phyloP scores from a whole-genome alignment of 495 filamentous ascomycete species.

The Aspergillus funiculosus region DNA sequence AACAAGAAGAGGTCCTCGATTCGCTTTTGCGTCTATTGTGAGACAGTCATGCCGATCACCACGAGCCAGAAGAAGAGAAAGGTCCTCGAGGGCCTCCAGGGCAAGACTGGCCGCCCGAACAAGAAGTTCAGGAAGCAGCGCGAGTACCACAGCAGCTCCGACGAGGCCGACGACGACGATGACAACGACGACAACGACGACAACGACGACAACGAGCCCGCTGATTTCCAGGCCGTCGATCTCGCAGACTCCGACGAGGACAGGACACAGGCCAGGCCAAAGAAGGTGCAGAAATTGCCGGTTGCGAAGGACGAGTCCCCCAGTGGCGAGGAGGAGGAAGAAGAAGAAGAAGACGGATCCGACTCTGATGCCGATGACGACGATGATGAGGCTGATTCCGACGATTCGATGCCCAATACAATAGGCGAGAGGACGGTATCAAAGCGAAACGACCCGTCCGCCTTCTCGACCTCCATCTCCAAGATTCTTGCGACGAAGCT shows the following conservation, averaged over 20 bases:
- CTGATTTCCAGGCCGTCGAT: constrained; percentile 56
- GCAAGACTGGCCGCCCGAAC: constrained; percentile 47
- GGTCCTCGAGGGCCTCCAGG: constrained; percentile 51
- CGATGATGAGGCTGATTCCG: constrained; percentile 26
- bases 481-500: constrained; percentile 88
- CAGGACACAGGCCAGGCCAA: constrained; percentile 24
- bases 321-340: constrained; percentile 31
- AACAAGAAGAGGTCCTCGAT: not conserved
- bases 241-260: constrained; percentile 64
- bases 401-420: constrained; percentile 19
- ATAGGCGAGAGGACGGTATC: constrained; percentile 25
- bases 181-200: constrained; percentile 47
- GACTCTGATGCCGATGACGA: constrained; percentile 31
- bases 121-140: constrained; percentile 69
- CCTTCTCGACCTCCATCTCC: constrained; percentile 84
- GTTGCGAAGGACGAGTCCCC: constrained; percentile 17
- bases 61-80: constrained; percentile 52
- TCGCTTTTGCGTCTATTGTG: no score
- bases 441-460: constrained; percentile 84
- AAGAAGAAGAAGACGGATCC: constrained; percentile 34
- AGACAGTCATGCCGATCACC: constrained; percentile 37
- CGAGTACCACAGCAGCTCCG: constrained; percentile 70
- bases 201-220: constrained; percentile 34
- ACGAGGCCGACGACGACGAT: constrained; percentile 43
- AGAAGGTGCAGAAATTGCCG: constrained; percentile 23